phyloP scores from a whole-genome alignment of 352 stramenopile species.

The Phytophthora pseudosyringae region DNA sequence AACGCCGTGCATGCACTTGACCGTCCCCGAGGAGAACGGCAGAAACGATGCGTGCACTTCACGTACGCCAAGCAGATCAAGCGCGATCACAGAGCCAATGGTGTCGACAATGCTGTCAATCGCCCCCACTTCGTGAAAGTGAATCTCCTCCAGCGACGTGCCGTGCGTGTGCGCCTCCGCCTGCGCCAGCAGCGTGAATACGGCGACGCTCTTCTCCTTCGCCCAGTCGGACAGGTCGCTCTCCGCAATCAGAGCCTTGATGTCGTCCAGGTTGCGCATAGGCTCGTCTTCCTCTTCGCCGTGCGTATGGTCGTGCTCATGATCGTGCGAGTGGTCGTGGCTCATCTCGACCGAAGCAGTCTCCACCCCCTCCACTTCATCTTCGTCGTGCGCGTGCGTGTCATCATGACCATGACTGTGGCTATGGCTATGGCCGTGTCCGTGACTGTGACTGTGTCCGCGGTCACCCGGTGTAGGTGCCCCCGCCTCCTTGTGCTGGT shows the following conservation, averaged over 20 bases:
- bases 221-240: conserved; percentile 88
- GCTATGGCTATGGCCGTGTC: conserved; percentile 28
- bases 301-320: conserved; percentile 54
- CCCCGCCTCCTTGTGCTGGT: conserved; percentile 71
- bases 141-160: conserved; percentile 91
- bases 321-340: conserved; percentile 38
- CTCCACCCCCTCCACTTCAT: conserved; percentile 5
- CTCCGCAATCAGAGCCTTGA: conserved; percentile 84
- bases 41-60: conserved; percentile 86
- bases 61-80: conserved; percentile 93
- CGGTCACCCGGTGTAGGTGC: conserved; percentile 34
- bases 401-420: conserved; percentile 40
- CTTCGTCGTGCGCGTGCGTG: conserved; percentile 20
- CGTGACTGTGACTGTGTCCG: conserved; percentile 29
- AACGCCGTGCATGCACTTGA: conserved; percentile 95
- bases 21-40: conserved; percentile 92
- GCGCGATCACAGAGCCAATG: conserved; percentile 93
- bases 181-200: conserved; percentile 93
- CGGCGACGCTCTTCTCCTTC: conserved; percentile 88
- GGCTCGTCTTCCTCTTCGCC: conserved; percentile 53
- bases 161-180: conserved; percentile 96
- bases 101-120: conserved; percentile 98
- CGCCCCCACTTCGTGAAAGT: conserved; percentile 98
- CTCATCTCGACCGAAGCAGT: conserved; percentile 21
- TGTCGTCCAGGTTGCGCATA: conserved; percentile 93